Conservation (phyloP, 2,329 filamentous ascomycete species). For the Colletotrichum sp. region DNA sequence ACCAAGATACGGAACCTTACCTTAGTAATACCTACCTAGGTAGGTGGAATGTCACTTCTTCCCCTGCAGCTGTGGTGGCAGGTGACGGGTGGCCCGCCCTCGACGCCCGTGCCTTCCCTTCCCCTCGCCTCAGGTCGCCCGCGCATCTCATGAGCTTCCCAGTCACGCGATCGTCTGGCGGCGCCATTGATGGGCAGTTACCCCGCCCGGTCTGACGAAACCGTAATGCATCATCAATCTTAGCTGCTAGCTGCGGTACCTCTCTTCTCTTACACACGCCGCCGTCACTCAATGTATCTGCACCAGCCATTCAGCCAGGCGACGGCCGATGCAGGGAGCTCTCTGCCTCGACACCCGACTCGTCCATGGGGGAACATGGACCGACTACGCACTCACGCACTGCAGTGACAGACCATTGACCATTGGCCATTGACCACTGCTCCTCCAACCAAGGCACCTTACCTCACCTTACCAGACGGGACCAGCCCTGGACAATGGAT, state of each 20-base stretch:
- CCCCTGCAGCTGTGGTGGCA: neutral
- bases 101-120: neutral
- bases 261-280: neutral
- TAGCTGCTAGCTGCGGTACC: neutral
- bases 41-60: neutral
- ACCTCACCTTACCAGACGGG: neutral
- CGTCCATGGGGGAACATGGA: neutral
- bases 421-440: neutral
- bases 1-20: neutral
- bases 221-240: conserved; percentile 19
- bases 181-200: conserved; percentile 20
- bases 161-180: conserved; percentile 20
- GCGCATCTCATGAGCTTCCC: neutral
- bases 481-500: neutral
- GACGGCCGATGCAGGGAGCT: neutral
- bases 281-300: neutral
- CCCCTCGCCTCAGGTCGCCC: neutral
- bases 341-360: neutral
- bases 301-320: neutral
- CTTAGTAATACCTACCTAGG: neutral
- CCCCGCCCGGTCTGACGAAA: conserved; percentile 23
- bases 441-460: neutral
- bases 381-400: neutral
- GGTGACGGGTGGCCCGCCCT: neutral
- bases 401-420: neutral